A percentile compares a stretch with the other conserved stretches of the same genome.
These are phyloP conservation scores for Erodium maritimum DNA, from an alignment of 345 rosid genomes.

Conservation along the genomic window DNA sequence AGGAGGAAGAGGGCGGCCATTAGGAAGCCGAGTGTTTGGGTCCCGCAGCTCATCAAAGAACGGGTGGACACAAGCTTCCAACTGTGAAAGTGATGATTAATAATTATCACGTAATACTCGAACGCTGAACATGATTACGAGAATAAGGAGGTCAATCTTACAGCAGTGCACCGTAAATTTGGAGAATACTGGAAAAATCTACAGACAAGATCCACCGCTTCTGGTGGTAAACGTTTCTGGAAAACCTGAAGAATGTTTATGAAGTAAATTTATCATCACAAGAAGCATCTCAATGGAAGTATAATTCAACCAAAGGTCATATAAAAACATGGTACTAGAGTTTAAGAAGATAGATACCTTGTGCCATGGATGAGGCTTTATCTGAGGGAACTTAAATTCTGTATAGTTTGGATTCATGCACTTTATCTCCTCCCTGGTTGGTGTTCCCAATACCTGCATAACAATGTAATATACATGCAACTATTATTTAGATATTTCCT, in stretches of 20 bases:
- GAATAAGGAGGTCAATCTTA: conserved; percentile 25
- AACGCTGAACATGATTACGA: neutral
- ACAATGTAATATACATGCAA: conserved; percentile 8
- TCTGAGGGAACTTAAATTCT: conserved; percentile 86
- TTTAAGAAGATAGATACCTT: conserved; percentile 34
- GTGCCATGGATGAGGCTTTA: conserved; percentile 97
- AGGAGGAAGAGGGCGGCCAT: conserved; percentile 91
- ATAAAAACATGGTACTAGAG: neutral
- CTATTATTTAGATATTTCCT: conserved; percentile 3
- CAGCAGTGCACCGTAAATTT: conserved; percentile 90
- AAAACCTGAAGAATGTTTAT: conserved; percentile 33
- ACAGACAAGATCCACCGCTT: conserved; percentile 94
- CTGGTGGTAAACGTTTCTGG: conserved; percentile 88
- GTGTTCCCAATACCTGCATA: conserved; percentile 80
- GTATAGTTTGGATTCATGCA: conserved; percentile 98
- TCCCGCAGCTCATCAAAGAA: conserved; percentile 88
- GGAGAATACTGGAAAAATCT: conserved; percentile 96
- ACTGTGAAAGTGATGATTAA: conserved; percentile 18
- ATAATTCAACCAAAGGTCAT: neutral
- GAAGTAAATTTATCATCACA: neutral
- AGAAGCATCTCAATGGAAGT: neutral
- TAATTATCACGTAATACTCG: neutral
- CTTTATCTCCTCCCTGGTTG: conserved; percentile 93
- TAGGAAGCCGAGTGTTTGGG: conserved; percentile 76
- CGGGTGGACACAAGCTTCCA: conserved; percentile 88